phyloP scores from a whole-genome alignment of 371 early-diverging fungal genomes.

The Mucor mucedo region DNA sequence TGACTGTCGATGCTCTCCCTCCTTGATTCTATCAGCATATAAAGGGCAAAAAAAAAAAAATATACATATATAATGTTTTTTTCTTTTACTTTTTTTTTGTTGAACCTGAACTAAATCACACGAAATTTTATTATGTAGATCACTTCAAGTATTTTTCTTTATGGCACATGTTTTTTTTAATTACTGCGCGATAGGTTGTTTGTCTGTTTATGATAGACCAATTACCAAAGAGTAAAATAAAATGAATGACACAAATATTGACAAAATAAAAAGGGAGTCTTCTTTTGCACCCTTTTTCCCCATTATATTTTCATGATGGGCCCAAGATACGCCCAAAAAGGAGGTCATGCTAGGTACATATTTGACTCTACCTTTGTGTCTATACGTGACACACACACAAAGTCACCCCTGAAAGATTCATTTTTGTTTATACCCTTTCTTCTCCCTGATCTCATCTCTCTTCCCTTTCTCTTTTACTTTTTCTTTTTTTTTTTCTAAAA shows the following conservation, averaged over 20 bases:
- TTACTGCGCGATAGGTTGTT: background rate
- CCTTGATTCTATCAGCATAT: too few species aligned
- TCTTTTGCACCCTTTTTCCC: too few species aligned
- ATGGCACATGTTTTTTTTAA: too few species aligned
- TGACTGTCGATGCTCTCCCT: too few species aligned
- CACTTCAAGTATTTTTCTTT: too few species aligned
- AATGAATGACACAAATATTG: background rate
- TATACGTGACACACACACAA: background rate
- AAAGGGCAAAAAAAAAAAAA: too few species aligned
- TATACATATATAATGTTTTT: too few species aligned
- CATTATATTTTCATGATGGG: too few species aligned
- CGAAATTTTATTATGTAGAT: too few species aligned
- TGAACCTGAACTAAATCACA: too few species aligned
- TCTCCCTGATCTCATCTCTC: conserved; percentile 14
- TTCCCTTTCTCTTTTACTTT: conserved; percentile 5
- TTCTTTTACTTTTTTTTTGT: too few species aligned
- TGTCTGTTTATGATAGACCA: background rate
- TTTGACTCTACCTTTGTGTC: background rate
- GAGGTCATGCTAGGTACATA: too few species aligned
- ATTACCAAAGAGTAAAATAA: background rate
- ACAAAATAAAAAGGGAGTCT: background rate
- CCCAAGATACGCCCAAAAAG: background rate
- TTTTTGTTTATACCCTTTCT: conserved; percentile 4
- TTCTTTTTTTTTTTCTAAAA: background rate
- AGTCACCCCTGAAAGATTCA: background rate